These are phyloP conservation scores for Fusarium vanettenii DNA, from an alignment of 2,329 filamentous ascomycete genomes.

Conservation along the genomic window DNA sequence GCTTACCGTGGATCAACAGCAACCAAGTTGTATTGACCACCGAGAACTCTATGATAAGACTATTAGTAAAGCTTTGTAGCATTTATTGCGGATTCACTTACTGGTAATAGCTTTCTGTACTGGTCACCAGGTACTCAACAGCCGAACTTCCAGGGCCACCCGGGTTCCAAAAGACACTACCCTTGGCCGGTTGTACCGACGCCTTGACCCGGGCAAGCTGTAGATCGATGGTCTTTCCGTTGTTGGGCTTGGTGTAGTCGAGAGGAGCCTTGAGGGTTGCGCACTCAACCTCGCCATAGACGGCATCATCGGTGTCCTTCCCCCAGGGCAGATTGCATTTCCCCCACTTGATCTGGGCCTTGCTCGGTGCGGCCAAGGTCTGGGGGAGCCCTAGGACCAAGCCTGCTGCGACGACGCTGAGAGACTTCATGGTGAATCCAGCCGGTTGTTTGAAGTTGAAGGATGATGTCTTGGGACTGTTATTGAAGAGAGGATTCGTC, in stretches of 20 bases:
- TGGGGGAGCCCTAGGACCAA: background rate
- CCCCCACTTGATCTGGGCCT: background rate
- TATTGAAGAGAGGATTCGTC: background rate
- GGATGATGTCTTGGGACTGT: background rate
- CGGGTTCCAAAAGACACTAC: slow-evolving; percentile 53
- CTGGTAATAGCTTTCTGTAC: background rate
- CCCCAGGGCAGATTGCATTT: background rate
- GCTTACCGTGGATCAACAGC: slow-evolving; percentile 27
- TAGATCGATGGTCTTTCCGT: slow-evolving; percentile 44
- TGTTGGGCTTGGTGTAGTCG: slow-evolving; percentile 49
- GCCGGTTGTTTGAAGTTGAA: background rate
- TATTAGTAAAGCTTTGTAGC: background rate
- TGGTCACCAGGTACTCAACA: background rate
- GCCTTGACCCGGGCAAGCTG: slow-evolving; percentile 48
- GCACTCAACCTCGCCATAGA: slow-evolving; percentile 40
- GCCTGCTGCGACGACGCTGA: background rate
- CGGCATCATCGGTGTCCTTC: background rate
- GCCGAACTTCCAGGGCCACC: slow-evolving; percentile 47
- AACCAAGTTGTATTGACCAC: slow-evolving; percentile 17
- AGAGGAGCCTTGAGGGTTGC: slow-evolving; percentile 51
- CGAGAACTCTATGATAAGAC: background rate
- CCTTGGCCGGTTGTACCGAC: slow-evolving; percentile 43
- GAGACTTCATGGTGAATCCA: background rate
- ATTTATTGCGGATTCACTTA: background rate
- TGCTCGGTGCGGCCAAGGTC: background rate